A percentile compares a stretch with the other conserved stretches of the same genome.
phyloP scores from a whole-genome alignment of 1,284 basidiomycete genomes.

The Sanghuangporus sanghuang region DNA sequence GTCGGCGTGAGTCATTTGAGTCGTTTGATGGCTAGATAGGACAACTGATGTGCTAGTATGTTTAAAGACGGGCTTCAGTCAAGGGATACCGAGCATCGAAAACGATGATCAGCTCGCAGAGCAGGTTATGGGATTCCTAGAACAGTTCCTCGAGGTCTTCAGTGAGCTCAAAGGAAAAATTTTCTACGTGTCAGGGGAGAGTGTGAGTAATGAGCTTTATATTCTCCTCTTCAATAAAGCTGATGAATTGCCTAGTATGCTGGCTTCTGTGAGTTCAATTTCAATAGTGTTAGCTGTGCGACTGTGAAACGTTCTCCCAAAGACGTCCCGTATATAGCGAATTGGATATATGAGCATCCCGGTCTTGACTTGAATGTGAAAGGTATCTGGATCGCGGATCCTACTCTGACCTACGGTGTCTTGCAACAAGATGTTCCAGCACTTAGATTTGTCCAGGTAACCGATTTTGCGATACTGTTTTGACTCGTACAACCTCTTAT shows the following conservation, averaged over 20 bases:
- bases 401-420: slow-evolving; percentile 30
- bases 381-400: slow-evolving; percentile 37
- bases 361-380: slow-evolving; percentile 31
- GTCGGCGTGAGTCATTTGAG: slow-evolving; percentile 35
- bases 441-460: slow-evolving; percentile 31
- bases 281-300: not conserved
- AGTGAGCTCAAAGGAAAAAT: slow-evolving; percentile 34
- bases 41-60: not conserved
- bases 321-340: slow-evolving; percentile 38
- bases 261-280: slow-evolving; percentile 30
- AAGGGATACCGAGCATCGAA: slow-evolving; percentile 30
- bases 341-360: slow-evolving; percentile 36
- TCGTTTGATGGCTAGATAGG: not conserved
- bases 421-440: slow-evolving; percentile 37
- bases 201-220: slow-evolving; percentile 24
- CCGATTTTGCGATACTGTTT: not conserved
- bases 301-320: not conserved
- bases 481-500: not conserved
- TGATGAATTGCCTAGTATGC: slow-evolving; percentile 27
- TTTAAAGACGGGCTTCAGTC: slow-evolving; percentile 32
- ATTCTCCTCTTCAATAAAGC: not conserved
- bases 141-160: slow-evolving; percentile 36
- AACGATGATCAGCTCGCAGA: slow-evolving; percentile 36
- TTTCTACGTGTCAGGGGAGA: slow-evolving; percentile 34
- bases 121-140: slow-evolving; percentile 33